Percentiles rank a stretch among this genome's conserved stretches.
Evolutionary conservation across 495 filamentous ascomycete genomes (phyloP).

Genomic region (Penicillium cinerascens): DNA sequence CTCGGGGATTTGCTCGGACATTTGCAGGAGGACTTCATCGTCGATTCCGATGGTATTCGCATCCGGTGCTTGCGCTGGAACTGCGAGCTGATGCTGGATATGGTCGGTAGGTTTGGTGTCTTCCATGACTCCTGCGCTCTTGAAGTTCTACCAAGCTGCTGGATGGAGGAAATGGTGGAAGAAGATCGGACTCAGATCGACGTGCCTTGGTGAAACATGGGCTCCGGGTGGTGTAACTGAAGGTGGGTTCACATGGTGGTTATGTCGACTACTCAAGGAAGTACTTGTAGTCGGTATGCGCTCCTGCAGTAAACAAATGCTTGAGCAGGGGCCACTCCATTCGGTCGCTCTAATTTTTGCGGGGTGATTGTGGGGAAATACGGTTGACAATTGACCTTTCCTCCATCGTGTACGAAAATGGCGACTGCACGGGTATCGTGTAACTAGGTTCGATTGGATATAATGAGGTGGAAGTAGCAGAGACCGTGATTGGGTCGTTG

Average conservation of each 20-base stretch:
- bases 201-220: not conserved
- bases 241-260: not conserved
- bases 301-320: not conserved
- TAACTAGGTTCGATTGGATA: not conserved
- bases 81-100: slow-evolving; percentile 7
- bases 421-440: not conserved
- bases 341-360: slow-evolving; percentile 9
- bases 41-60: slow-evolving; percentile 15
- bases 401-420: not conserved
- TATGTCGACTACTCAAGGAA: slow-evolving; percentile 1
- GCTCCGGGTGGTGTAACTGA: not conserved
- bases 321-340: not conserved
- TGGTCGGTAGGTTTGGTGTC: slow-evolving; percentile 4
- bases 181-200: not conserved
- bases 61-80: slow-evolving; percentile 5
- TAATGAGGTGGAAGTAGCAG: not conserved
- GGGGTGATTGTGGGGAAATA: slow-evolving; percentile 6
- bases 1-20: slow-evolving; percentile 16
- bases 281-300: not conserved
- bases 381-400: not conserved
- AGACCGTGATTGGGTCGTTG: slow-evolving; percentile 1
- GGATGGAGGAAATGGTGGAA: not conserved
- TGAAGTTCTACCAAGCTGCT: not conserved
- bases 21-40: slow-evolving; percentile 9
- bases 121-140: too few species aligned